Percentiles rank a stretch among this genome's conserved stretches.
Evolutionary conservation across 352 stramenopile genomes (phyloP).

Genomic region (Globisporangium iwayamae): DNA sequence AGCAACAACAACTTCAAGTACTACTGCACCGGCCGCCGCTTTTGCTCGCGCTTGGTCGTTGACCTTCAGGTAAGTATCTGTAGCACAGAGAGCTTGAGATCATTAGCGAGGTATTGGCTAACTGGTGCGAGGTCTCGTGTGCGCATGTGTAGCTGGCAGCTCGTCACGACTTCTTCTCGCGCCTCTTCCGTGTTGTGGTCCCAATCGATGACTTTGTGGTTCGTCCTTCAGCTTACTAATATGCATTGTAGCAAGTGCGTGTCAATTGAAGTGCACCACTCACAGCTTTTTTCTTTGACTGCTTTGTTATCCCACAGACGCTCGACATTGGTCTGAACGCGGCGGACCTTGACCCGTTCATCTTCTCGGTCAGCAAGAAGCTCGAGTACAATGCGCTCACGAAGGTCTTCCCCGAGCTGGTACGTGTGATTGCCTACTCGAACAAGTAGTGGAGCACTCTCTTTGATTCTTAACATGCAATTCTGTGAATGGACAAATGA

Average conservation of each 20-base stretch:
- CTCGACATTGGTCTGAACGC: conserved; percentile 66
- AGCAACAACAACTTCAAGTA: conserved; percentile 82
- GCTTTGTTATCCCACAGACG: conserved; percentile 28
- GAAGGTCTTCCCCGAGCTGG: conserved; percentile 70
- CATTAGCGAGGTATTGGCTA: neutral
- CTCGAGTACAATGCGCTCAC: conserved; percentile 59
- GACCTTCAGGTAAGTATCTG: conserved; percentile 47
- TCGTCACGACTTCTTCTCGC: conserved; percentile 65
- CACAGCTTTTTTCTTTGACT: neutral
- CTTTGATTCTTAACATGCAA: neutral
- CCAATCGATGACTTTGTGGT: conserved; percentile 20
- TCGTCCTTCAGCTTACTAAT: neutral
- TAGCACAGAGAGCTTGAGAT: neutral
- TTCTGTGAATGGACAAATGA: neutral
- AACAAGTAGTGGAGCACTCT: neutral
- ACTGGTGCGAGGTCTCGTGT: neutral
- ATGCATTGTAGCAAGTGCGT: neutral
- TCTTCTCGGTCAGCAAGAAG: conserved; percentile 75
- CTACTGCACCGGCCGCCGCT: conserved; percentile 77
- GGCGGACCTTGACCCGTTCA: conserved; percentile 58
- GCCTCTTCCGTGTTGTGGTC: conserved; percentile 45
- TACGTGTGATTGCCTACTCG: conserved; percentile 16
- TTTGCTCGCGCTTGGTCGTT: conserved; percentile 65
- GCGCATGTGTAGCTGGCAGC: conserved; percentile 29
- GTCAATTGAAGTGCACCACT: neutral